A percentile compares a stretch with the other conserved stretches of the same genome.
Conservation (phyloP, 176 grass and related monocot genomes). For the Melocanna baccifera region DNA sequence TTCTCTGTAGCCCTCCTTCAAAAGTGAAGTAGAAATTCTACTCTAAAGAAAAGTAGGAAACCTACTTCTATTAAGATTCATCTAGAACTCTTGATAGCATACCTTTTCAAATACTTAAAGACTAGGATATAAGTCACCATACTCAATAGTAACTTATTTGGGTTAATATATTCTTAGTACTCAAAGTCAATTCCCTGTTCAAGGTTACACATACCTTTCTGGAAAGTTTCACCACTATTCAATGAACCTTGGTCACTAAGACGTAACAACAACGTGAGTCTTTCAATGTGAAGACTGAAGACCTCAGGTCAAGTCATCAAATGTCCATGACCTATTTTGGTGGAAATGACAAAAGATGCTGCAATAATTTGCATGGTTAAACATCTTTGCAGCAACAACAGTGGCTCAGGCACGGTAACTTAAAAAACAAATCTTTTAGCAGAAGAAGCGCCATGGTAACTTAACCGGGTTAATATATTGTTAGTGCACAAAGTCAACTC, state of each 20-base stretch:
- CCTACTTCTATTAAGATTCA: too few relatives aligned
- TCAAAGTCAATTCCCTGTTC: not conserved
- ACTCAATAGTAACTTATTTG: not conserved
- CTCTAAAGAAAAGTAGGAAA: too few relatives aligned
- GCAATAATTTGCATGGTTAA: not conserved
- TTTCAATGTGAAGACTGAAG: not conserved
- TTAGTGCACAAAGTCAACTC: not conserved
- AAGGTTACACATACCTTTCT: constrained; percentile 4
- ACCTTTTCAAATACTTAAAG: too few relatives aligned
- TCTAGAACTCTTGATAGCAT: too few relatives aligned
- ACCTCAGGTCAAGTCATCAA: not conserved
- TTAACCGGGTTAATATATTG: not conserved
- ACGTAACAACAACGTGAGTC: not conserved
- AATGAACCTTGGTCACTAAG: not conserved
- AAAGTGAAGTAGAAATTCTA: too few relatives aligned
- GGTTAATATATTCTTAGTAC: not conserved
- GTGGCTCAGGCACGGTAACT: not conserved
- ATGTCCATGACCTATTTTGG: not conserved
- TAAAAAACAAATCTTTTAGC: not conserved
- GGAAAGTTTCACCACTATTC: not conserved
- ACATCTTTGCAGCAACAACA: not conserved
- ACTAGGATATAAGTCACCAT: too few relatives aligned
- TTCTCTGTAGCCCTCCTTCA: too few relatives aligned
- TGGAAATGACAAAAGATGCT: not conserved
- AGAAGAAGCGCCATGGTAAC: not conserved